These are phyloP conservation scores for Rhodotorula sp. DNA, from an alignment of 1,284 basidiomycete genomes.

Conservation along the genomic window DNA sequence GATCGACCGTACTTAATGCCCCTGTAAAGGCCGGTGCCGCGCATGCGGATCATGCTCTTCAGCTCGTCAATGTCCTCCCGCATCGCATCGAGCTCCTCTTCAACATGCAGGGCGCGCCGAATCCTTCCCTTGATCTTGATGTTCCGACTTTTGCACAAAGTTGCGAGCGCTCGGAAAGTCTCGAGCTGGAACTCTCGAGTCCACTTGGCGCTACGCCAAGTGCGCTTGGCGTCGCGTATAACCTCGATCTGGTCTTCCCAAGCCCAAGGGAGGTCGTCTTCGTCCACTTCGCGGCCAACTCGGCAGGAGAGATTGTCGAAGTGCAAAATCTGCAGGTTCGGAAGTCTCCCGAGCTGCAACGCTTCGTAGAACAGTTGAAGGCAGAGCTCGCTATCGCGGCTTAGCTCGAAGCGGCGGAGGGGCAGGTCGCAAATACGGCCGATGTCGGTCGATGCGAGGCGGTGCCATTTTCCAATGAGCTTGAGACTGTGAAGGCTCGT, in stretches of 20 bases:
- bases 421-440: neutral
- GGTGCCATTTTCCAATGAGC: neutral
- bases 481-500: neutral
- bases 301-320: neutral
- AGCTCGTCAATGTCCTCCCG: neutral
- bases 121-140: neutral
- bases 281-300: too few species aligned
- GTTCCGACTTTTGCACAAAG: neutral
- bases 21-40: neutral
- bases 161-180: neutral
- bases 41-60: neutral
- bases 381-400: neutral
- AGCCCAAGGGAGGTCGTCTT: neutral
- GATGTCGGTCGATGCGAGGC: neutral
- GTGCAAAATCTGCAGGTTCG: neutral
- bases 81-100: neutral
- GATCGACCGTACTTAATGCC: neutral
- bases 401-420: neutral
- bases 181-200: neutral
- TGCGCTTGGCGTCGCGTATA: neutral
- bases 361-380: neutral
- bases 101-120: neutral
- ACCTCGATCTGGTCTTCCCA: neutral
- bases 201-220: neutral
- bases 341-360: neutral